Base-by-base conservation (phyloP, 2,329 filamentous ascomycete species). In the Cordyceps cicadae region DNA sequence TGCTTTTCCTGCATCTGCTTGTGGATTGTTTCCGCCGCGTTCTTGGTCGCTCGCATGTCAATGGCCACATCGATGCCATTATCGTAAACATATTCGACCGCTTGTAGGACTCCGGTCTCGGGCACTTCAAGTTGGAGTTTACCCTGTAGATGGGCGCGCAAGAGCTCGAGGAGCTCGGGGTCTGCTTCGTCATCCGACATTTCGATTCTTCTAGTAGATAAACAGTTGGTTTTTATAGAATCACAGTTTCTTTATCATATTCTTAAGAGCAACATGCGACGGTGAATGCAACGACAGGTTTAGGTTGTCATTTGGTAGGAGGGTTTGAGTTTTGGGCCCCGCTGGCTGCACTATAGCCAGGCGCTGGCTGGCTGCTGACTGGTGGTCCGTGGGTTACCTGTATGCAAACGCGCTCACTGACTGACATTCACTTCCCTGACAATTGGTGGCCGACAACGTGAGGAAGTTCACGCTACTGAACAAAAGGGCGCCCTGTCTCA, bases 121-220 rank as follows among this genome's bases (percentile, higher is more conserved):
- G 88, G 83, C 24, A 87, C 81, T 21, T 82, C 73, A 58, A 84
- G 69, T 29, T 77, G 73, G 21, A 79, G 75, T 61, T 82, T 82
- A 59, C 85, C 83, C 58, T 88, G 75, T 50, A 95, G 81, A 64
- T 92, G 90, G 72, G 94, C 86, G 58, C 92, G 87, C 15, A 97
- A 83, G 21, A 97, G 86, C 66, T 87, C 91, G 21, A 97, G 81
- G 51, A 97, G 85, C 75, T 97, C 92, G 46, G 84, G 87, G 70
- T 97, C 93, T 53, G 88, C 87, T 73, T 96, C 93, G 74, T 96
- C 90, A 77, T 97, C 92, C 52, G 90, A 95, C 89, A 95, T 95
- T 54, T 77, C 63, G 6, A 14, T 50, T 3, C 3, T 12, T 37
- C 41, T 17, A 3, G 14, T 39, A 5, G 3, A 17, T 11, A 24